Evolutionary conservation across 192 early-diverging fungal genomes (phyloP).

Genomic region (Umbelopsis vinacea): DNA sequence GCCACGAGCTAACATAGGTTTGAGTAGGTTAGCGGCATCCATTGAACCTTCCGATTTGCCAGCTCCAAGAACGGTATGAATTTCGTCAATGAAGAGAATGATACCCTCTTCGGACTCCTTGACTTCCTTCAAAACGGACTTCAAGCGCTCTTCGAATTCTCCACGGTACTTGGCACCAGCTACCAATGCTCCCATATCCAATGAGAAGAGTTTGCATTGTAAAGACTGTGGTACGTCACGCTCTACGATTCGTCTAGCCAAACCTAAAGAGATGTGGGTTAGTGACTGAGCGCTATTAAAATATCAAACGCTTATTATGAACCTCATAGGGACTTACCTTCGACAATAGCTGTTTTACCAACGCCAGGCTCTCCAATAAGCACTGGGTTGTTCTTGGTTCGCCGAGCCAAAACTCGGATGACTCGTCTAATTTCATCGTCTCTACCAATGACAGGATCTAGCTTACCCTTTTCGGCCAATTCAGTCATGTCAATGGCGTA

Average conservation of each 20-base stretch:
- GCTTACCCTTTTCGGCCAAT: conserved; percentile 84
- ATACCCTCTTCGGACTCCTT: conserved; percentile 85
- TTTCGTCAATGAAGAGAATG: conserved; percentile 98
- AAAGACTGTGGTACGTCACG: conserved; percentile 91
- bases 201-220: conserved; percentile 80
- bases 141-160: conserved; percentile 98
- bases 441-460: conserved; percentile 96
- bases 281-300: background rate
- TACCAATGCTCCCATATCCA: conserved; percentile 95
- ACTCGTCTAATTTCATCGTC: conserved; percentile 96
- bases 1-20: conserved; percentile 98
- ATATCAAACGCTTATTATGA: no score
- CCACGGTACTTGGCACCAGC: conserved; percentile 97
- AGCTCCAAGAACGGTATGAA: conserved; percentile 94
- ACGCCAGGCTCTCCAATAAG: conserved; percentile 81
- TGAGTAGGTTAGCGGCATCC: conserved; percentile 97
- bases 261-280: conserved; percentile 33
- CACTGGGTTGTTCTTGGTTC: conserved; percentile 82
- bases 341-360: conserved; percentile 87
- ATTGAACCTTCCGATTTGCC: conserved; percentile 90
- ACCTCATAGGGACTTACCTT: conserved; percentile 47
- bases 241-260: conserved; percentile 92
- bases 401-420: conserved; percentile 84
- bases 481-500: conserved; percentile 91
- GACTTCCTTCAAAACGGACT: conserved; percentile 95